Evolutionary conservation across 2,329 filamentous ascomycete genomes (phyloP), one percentile per base, ranked within the genome.

Genomic region (Neodidymelliopsis sp.): DNA sequence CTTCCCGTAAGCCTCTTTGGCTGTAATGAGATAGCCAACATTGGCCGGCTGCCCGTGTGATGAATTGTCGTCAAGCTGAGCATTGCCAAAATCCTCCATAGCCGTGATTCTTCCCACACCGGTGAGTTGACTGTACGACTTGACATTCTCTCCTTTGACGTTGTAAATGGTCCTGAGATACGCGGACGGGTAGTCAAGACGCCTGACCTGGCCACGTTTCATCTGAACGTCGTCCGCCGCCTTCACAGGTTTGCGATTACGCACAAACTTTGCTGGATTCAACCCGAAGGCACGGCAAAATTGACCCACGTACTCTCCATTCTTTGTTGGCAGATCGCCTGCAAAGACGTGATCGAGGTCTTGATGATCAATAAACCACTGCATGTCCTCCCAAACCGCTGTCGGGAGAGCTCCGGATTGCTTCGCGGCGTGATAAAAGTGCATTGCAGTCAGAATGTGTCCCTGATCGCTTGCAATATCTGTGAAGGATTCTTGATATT

Each of bases 351-450:
- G 9, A 10, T 24, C 1, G 6, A 10, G 6, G 23, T n/a, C 7
- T n/a, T 52, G 49, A 7, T 16, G 38, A 6, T 48, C 41, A 4
- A 54, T 48, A 5, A 50, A 3, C 24, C 23, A 51, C 4, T 54
- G 45, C 37, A 56, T 31, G 11, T 56, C 54, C 5, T 25, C 23
- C 54, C 50, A 56, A 8, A 8, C 12, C 8, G 22, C 18, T 1
- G 29, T 24, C 4, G 20, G 29, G 10, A 54, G 15, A 2, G 22
- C 9, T 6, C 29, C 33, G 10, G 43, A 41, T 10, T 31, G 15
- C 5, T 36, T 40, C 2, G 49, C 49, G 10, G 54, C 54, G 18
- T 56, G 40, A 29, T 50, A 47, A 5, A 56, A 22, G 37, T 54
- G 46, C 3, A 44, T 30, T 4, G 45, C 34, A 24, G 25, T 27